Percentiles rank a stretch among this genome's conserved stretches.
phyloP scores from a whole-genome alignment of 2,329 filamentous ascomycete species.

The Simplicillium sp. region DNA sequence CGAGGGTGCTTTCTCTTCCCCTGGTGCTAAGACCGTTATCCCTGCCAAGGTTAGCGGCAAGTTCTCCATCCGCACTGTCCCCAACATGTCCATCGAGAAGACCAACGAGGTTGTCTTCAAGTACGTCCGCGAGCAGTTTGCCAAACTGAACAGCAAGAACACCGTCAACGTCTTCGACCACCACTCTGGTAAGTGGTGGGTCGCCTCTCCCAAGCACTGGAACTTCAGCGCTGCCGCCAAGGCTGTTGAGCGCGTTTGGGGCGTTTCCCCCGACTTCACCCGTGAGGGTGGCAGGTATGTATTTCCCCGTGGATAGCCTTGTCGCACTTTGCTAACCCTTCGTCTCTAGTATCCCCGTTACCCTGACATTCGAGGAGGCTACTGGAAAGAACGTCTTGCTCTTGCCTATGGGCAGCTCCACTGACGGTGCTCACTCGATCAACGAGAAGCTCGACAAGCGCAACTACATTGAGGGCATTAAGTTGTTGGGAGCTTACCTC shows the following conservation, averaged over 20 bases:
- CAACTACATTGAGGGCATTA: constrained; percentile 98
- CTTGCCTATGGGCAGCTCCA: constrained; percentile 94
- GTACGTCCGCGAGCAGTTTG: constrained; percentile 75
- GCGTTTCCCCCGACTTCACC: constrained; percentile 87
- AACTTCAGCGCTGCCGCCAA: constrained; percentile 93
- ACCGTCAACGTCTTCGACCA: constrained; percentile 70
- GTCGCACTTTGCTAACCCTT: constrained; percentile 8
- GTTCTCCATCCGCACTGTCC: constrained; percentile 95
- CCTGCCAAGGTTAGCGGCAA: constrained; percentile 96
- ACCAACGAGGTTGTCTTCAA: constrained; percentile 81
- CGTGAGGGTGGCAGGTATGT: constrained; percentile 79
- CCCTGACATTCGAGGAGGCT: constrained; percentile 92
- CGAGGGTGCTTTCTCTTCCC: constrained; percentile 87
- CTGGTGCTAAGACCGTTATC: constrained; percentile 96
- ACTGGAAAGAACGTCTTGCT: constrained; percentile 96
- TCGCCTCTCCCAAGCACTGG: constrained; percentile 95
- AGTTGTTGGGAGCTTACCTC: constrained; percentile 87
- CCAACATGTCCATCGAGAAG: constrained; percentile 88
- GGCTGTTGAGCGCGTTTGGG: constrained; percentile 93
- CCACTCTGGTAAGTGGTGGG: constrained; percentile 98
- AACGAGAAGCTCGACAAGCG: constrained; percentile 96
- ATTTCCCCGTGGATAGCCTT: constrained; percentile 14
- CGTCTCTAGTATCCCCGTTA: constrained; percentile 73
- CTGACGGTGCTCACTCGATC: constrained; percentile 92
- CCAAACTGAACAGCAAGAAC: constrained; percentile 88